phyloP scores from a whole-genome alignment of 2,329 filamentous ascomycete genomes.

The Akanthomyces uredinophilus region DNA sequence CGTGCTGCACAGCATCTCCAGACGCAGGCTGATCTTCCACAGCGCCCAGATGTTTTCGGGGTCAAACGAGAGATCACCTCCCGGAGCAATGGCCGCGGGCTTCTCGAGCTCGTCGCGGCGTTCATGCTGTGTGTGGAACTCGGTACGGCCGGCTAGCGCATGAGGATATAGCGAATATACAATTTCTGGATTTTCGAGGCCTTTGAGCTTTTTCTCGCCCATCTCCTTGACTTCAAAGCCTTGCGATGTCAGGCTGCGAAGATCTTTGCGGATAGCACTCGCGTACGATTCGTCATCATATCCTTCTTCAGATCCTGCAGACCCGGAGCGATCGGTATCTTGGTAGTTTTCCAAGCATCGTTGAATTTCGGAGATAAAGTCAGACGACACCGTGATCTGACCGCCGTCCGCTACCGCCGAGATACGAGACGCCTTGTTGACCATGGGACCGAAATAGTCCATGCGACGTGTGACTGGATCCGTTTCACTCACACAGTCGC shows the following conservation, averaged over 20 bases:
- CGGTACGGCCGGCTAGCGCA: slow-evolving; percentile 72
- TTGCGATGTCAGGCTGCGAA: slow-evolving; percentile 80
- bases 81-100: slow-evolving; percentile 57
- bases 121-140: slow-evolving; percentile 56
- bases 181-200: slow-evolving; percentile 92
- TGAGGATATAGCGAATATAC: slow-evolving; percentile 96
- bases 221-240: slow-evolving; percentile 97
- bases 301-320: slow-evolving; percentile 59
- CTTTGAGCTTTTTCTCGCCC: slow-evolving; percentile 91
- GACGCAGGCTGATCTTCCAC: slow-evolving; percentile 80
- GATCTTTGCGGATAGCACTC: slow-evolving; percentile 77
- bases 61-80: slow-evolving; percentile 68
- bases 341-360: slow-evolving; percentile 84
- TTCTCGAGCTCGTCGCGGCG: slow-evolving; percentile 43
- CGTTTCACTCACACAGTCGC: slow-evolving; percentile 86
- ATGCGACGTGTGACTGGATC: slow-evolving; percentile 96
- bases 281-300: slow-evolving; percentile 70
- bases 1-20: slow-evolving; percentile 89
- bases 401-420: slow-evolving; percentile 92
- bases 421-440: slow-evolving; percentile 93
- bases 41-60: slow-evolving; percentile 82
- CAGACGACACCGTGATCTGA: slow-evolving; percentile 92
- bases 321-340: slow-evolving; percentile 69
- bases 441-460: slow-evolving; percentile 99
- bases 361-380: slow-evolving; percentile 95